Evolutionary conservation across 73 alveolate genomes (phyloP).

Genomic region (Tetrahymena elliotti): DNA sequence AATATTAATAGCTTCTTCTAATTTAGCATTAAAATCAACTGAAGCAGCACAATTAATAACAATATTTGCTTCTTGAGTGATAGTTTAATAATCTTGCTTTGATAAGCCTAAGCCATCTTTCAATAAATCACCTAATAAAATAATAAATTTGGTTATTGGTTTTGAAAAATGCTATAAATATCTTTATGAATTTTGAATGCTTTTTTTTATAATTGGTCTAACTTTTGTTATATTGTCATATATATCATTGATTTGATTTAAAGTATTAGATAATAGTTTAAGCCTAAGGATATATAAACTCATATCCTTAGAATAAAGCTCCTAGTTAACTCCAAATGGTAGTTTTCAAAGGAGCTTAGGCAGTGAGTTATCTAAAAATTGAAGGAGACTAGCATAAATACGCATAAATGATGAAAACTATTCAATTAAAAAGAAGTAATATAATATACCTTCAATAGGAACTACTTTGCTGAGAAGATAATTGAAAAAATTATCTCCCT

Average conservation of each 20-base stretch:
- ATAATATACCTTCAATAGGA: conserved; percentile 46
- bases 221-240: too few relatives aligned
- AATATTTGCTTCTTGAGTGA: conserved; percentile 48
- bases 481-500: conserved; percentile 46
- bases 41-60: conserved; percentile 70
- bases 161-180: too few relatives aligned
- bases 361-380: too few relatives aligned
- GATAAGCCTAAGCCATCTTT: conserved; percentile 52
- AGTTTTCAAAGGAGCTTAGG: too few relatives aligned
- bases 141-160: not conserved
- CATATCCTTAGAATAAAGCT: too few relatives aligned
- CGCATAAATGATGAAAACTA: not conserved
- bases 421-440: not conserved
- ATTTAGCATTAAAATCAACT: conserved; percentile 63
- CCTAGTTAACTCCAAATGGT: too few relatives aligned
- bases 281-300: too few relatives aligned
- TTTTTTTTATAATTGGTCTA: too few relatives aligned
- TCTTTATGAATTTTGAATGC: too few relatives aligned
- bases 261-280: too few relatives aligned
- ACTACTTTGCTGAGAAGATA: conserved; percentile 42
- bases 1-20: conserved; percentile 61
- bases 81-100: conserved; percentile 17
- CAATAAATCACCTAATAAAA: conserved; percentile 22
- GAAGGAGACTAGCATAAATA: not conserved
- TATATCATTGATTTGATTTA: too few relatives aligned